Evolutionary conservation across 306 rosid species (phyloP).

Genomic region (Vicia faba): DNA sequence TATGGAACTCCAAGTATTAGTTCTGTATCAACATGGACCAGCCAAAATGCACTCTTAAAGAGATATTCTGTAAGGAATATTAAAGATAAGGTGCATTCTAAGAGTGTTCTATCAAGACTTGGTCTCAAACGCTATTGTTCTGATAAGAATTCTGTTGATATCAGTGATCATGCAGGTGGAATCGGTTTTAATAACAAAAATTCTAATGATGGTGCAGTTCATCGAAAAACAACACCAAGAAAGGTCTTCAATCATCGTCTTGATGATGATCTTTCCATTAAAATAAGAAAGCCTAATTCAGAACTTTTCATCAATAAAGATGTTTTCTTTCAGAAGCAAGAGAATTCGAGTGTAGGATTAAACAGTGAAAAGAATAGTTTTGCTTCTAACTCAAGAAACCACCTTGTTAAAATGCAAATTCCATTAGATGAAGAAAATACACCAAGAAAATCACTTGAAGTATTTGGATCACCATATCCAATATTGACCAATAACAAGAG

Average conservation of each 20-base stretch:
- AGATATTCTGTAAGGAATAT: conserved; percentile 26
- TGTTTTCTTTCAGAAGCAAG: conserved; percentile 41
- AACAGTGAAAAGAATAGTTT: conserved; percentile 39
- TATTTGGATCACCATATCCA: conserved; percentile 60
- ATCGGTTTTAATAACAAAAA: conserved; percentile 46
- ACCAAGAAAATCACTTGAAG: conserved; percentile 67
- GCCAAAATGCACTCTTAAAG: conserved; percentile 63
- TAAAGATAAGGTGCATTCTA: conserved; percentile 41
- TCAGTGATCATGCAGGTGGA: conserved; percentile 47
- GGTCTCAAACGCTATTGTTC: conserved; percentile 70
- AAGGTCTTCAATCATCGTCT: conserved; percentile 33
- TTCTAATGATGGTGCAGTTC: conserved; percentile 9
- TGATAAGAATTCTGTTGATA: conserved; percentile 61
- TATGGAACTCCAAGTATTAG: conserved; percentile 66
- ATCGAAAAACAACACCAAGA: conserved; percentile 34
- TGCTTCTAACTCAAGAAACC: conserved; percentile 35
- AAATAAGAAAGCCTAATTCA: conserved; percentile 39
- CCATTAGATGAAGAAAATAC: conserved; percentile 41
- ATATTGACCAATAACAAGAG: conserved; percentile 39
- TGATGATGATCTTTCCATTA: conserved; percentile 37
- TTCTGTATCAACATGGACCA: conserved; percentile 75
- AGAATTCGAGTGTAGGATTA: conserved; percentile 35
- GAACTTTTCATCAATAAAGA: conserved; percentile 36
- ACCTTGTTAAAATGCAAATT: conserved; percentile 37
- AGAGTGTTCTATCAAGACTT: conserved; percentile 56